Conservation (phyloP, 208 protist species). For the Crithidia bombi region DNA sequence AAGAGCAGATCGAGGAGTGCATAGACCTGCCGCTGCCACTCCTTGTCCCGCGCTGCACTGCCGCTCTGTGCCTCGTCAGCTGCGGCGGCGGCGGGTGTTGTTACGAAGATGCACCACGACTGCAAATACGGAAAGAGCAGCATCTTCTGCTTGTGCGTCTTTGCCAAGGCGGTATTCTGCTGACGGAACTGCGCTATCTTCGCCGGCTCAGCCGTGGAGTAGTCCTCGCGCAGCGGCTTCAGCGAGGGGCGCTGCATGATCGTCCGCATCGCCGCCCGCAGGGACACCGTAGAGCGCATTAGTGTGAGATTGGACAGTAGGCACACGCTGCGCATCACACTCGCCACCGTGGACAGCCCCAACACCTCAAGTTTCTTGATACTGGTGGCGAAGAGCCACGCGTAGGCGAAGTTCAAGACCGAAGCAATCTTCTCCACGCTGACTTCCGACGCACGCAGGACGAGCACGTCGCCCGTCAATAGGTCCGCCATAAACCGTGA, state of each 20-base stretch:
- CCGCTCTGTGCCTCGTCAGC: conserved; percentile 17
- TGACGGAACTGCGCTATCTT: conserved; percentile 65
- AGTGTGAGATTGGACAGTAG: conserved; percentile 79
- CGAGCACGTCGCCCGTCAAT: conserved; percentile 61
- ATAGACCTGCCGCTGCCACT: conserved; percentile 58
- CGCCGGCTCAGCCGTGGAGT: conserved; percentile 50
- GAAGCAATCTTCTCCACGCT: conserved; percentile 69
- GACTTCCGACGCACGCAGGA: conserved; percentile 74
- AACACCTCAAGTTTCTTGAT: conserved; percentile 82
- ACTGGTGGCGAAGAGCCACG: conserved; percentile 72
- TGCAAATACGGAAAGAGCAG: conserved; percentile 81
- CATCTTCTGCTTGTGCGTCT: conserved; percentile 87
- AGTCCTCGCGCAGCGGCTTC: conserved; percentile 71
- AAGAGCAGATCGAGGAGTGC: conserved; percentile 75
- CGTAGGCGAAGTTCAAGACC: conserved; percentile 77
- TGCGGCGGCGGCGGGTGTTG: conserved; percentile 29
- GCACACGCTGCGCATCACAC: conserved; percentile 65
- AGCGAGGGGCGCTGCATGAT: conserved; percentile 59
- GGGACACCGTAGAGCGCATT: conserved; percentile 50
- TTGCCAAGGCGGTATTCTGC: conserved; percentile 58
- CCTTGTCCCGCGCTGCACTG: conserved; percentile 30
- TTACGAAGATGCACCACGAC: conserved; percentile 69
- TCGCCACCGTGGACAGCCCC: conserved; percentile 71
- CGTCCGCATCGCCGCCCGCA: conserved; percentile 50
- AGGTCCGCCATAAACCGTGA: conserved; percentile 70